A percentile compares a stretch with the other conserved stretches of the same genome.
These are phyloP conservation scores for Malus hybrid DNA, from an alignment of 331 rosid species.

Conservation along the genomic window DNA sequence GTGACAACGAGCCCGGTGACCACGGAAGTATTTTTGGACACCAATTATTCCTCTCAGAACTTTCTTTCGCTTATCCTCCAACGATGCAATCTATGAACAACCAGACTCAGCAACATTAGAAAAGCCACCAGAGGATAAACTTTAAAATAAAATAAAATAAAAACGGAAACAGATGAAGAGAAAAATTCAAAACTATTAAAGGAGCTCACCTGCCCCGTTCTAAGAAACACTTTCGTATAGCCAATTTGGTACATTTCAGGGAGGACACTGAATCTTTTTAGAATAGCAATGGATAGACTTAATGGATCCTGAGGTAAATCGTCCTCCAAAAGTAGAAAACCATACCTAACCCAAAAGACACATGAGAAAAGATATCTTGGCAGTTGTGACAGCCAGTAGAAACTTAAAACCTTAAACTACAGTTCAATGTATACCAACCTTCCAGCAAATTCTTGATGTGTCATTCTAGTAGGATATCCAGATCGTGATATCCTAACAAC, in stretches of 20 bases:
- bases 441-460: constrained; percentile 83
- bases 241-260: constrained; percentile 96
- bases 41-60: constrained; percentile 46
- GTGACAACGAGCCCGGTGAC: constrained; percentile 44
- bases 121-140: constrained; percentile 17
- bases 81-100: constrained; percentile 56
- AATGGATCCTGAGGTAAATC: constrained; percentile 62
- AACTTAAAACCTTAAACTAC: not conserved
- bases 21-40: constrained; percentile 66
- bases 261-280: constrained; percentile 66
- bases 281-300: constrained; percentile 70
- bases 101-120: constrained; percentile 20
- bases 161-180: not conserved
- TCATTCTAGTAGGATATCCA: constrained; percentile 83
- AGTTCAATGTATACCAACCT: constrained; percentile 42
- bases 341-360: constrained; percentile 46
- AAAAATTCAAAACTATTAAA: not conserved
- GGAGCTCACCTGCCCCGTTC: constrained; percentile 72
- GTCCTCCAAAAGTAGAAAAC: constrained; percentile 52
- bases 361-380: not conserved
- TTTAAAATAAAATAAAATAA: not conserved
- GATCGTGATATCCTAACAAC: constrained; percentile 76
- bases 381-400: not conserved
- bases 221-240: constrained; percentile 81
- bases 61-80: constrained; percentile 61